These are phyloP conservation scores for Colletotrichum tanaceti DNA, from an alignment of 2,329 filamentous ascomycete species.

Conservation along the genomic window DNA sequence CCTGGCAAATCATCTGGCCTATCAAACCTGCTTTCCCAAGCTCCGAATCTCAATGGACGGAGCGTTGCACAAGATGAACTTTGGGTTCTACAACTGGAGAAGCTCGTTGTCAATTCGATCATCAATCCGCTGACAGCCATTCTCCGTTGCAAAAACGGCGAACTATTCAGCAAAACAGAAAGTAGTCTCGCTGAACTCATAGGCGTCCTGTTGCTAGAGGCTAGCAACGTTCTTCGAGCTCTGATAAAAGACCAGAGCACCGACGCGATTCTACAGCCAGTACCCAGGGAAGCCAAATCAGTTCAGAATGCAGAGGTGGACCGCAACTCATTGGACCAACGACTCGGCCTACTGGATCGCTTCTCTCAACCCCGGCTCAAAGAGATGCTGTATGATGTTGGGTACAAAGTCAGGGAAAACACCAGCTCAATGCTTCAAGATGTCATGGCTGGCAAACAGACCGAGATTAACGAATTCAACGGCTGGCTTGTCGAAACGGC, in stretches of 20 bases:
- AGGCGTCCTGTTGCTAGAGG: constrained; percentile 78
- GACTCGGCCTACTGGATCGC: constrained; percentile 48
- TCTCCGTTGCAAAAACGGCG: constrained; percentile 81
- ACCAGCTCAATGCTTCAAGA: constrained; percentile 74
- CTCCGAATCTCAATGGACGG: constrained; percentile 57
- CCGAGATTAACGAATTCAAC: constrained; percentile 70
- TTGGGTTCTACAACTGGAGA: constrained; percentile 80
- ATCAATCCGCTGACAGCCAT: constrained; percentile 89
- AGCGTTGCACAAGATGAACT: constrained; percentile 57
- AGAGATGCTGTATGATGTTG: constrained; percentile 60
- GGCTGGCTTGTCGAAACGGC: constrained; percentile 66
- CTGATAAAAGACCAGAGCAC: constrained; percentile 68
- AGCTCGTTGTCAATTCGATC: constrained; percentile 82
- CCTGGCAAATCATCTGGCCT: constrained; percentile 50
- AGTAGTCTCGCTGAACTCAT: constrained; percentile 68
- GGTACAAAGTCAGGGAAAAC: constrained; percentile 63
- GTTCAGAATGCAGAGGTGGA: too few relatives aligned
- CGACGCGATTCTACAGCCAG: constrained; percentile 51
- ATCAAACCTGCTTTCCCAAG: constrained; percentile 54
- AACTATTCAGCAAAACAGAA: constrained; percentile 70
- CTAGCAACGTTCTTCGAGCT: constrained; percentile 75
- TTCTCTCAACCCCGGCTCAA: constrained; percentile 58
- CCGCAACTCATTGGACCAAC: constrained; percentile 16
- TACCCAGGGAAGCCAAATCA: neutral
- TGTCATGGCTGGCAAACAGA: constrained; percentile 60